Conservation (phyloP, 1,284 basidiomycete species). For the Schizophyllum amplum region DNA sequence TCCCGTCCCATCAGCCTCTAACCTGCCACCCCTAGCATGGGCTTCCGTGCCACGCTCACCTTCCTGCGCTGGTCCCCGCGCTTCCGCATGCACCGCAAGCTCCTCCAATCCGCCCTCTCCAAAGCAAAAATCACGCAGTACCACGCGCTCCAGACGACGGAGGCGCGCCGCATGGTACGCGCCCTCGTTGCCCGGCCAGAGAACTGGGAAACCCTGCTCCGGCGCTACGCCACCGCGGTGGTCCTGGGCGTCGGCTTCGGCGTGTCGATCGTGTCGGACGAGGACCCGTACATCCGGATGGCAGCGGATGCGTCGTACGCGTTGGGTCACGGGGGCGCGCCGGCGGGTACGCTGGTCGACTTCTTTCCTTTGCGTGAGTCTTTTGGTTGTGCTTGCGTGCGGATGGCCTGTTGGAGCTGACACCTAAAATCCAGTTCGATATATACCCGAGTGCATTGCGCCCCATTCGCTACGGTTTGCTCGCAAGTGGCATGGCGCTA, state of each 20-base stretch:
- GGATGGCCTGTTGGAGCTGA: background rate
- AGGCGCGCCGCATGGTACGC: conserved; percentile 4
- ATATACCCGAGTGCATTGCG: conserved; percentile 10
- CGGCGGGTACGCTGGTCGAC: conserved; percentile 16
- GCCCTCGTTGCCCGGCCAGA: background rate
- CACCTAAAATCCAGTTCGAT: too few relatives aligned
- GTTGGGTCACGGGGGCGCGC: conserved; percentile 7
- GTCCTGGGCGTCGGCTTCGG: conserved; percentile 22
- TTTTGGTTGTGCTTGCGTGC: background rate
- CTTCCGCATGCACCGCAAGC: background rate
- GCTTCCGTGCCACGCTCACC: background rate
- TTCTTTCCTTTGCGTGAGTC: conserved; percentile 16
- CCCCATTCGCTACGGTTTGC: conserved; percentile 8
- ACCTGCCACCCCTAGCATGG: background rate
- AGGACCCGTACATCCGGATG: conserved; percentile 20
- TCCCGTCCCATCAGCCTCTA: background rate
- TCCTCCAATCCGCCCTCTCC: background rate
- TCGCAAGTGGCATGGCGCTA: conserved; percentile 6
- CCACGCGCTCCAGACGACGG: conserved; percentile 5
- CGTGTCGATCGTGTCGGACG: conserved; percentile 18
- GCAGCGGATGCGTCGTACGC: conserved; percentile 15
- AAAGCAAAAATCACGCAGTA: background rate
- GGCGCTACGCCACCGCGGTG: conserved; percentile 16
- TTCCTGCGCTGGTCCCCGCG: background rate
- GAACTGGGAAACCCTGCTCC: background rate